Evolutionary conservation across 331 rosid genomes (phyloP).

Genomic region (Cydonia oblonga): DNA sequence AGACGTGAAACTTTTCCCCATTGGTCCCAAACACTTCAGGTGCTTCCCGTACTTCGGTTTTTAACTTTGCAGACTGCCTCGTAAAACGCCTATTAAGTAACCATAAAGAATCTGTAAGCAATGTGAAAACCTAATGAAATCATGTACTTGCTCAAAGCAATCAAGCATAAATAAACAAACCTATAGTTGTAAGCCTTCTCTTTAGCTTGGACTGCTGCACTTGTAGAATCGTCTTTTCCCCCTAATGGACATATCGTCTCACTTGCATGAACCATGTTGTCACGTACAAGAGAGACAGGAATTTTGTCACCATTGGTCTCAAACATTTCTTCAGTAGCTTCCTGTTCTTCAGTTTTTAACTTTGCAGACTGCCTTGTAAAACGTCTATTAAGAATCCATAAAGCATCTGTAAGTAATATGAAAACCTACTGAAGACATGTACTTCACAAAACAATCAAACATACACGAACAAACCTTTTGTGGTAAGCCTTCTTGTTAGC

Average conservation of each 20-base stretch:
- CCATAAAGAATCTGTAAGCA: conserved; percentile 4
- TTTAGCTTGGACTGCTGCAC: conserved; percentile 19
- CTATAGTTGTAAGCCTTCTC: conserved; percentile 23
- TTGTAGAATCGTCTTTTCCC: conserved; percentile 1
- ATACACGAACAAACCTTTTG: background rate
- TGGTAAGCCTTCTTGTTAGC: conserved; percentile 23
- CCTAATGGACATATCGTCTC: background rate
- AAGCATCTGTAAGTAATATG: conserved; percentile 3
- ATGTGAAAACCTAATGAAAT: background rate
- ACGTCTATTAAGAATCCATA: conserved; percentile 22
- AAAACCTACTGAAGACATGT: background rate
- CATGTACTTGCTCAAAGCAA: background rate
- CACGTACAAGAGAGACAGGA: conserved; percentile 6
- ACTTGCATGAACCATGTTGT: conserved; percentile 11
- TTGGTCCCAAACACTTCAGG: conserved; percentile 12
- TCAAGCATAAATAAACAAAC: background rate
- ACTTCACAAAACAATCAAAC: background rate
- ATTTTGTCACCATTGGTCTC: conserved; percentile 15
- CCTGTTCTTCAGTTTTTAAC: conserved; percentile 30
- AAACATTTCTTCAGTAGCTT: conserved; percentile 15
- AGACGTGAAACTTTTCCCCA: background rate
- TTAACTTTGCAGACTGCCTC: conserved; percentile 43
- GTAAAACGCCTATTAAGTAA: conserved; percentile 33
- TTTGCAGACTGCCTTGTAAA: conserved; percentile 48
- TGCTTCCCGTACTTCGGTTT: conserved; percentile 24